Base-by-base conservation (phyloP, 2,329 filamentous ascomycete genomes). In the Xylariomycetidae sp. region DNA sequence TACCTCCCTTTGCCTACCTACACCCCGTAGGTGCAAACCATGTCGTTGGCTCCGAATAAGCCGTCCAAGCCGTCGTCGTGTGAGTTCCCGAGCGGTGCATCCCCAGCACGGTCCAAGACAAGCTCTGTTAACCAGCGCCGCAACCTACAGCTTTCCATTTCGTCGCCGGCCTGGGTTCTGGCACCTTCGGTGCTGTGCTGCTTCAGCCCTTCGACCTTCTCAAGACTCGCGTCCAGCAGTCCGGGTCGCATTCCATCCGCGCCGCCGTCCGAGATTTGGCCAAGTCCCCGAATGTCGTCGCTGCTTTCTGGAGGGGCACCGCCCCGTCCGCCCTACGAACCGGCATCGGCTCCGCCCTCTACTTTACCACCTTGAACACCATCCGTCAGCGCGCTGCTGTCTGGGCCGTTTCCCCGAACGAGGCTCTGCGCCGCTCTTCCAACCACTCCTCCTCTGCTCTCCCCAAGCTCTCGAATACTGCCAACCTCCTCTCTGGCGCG, bases 201-300 rank as follows among this genome's bases (percentile, higher is more conserved):
- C 76, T 98, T 12, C 92, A 98, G 61, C 92, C 92, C 17, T 84
- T 92, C 52, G 92, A 98, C 63, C 80, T 98, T 4, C 79, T 98
- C 57, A 98, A 98, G 63, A 98, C 92, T 19, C 82, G 92, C 29
- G 81, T 96, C 25, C 92, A 98, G 58, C 92, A 96, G 60, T 86
- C 85, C 20, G 78, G 78, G 30, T 72, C 75, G 26, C 74, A 76
- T 45, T 78, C 86, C 3, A 74, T 96, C 37, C 60, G 76, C 33
- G 65, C 68, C 16, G 84, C 83, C 13, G 66, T 94, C 39, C 76
- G 76, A 50, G 67, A 77, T 20, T 86, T 94, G 54, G 73, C 82
- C 43, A 64, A 67, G 47, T 79, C 77, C 8, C 80, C 83, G 4
- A 65, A 65, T 39, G 54, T 66, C 16, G 66, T 94, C 42, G 73